Conservation (phyloP, 2,329 filamentous ascomycete genomes). For the Verticillium klebahnii region DNA sequence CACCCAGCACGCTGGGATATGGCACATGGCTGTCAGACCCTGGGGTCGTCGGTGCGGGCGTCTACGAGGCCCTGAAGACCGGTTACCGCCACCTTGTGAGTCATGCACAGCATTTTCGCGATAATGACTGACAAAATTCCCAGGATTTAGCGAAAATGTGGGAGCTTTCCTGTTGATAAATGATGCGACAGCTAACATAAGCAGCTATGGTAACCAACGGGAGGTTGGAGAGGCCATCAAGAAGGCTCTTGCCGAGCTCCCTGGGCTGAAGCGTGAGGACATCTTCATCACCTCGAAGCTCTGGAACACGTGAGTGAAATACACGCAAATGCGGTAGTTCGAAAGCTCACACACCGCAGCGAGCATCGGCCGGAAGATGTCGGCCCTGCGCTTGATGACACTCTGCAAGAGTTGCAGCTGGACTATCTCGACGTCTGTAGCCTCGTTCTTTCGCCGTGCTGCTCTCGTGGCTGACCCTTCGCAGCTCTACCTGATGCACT, state of each 20-base stretch:
- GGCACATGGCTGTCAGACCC: constrained; percentile 76
- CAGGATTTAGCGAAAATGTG: constrained; percentile 33
- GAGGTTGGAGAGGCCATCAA: constrained; percentile 64
- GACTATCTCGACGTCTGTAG: constrained; percentile 50
- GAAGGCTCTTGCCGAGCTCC: constrained; percentile 27
- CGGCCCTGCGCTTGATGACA: constrained; percentile 49
- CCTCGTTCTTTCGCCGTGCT: constrained; percentile 50
- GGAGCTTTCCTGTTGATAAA: neutral
- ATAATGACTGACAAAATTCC: neutral
- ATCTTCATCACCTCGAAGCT: constrained; percentile 79
- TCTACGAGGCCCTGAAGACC: constrained; percentile 60
- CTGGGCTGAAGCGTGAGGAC: constrained; percentile 59
- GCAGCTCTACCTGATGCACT: constrained; percentile 69
- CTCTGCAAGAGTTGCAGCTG: constrained; percentile 48
- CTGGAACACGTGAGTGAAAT: constrained; percentile 73
- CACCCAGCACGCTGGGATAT: neutral
- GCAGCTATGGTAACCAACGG: constrained; percentile 65
- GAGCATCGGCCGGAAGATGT: constrained; percentile 60
- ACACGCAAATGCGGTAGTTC: constrained; percentile 56
- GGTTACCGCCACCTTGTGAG: constrained; percentile 75
- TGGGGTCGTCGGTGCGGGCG: constrained; percentile 64
- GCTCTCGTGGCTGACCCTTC: constrained; percentile 62
- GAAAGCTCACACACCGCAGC: constrained; percentile 45
- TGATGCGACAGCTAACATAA: constrained; percentile 51
- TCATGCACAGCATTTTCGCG: neutral